These are phyloP conservation scores for Eimeria tenella DNA, from an alignment of 169 alveolate genomes.

Conservation along the genomic window DNA sequence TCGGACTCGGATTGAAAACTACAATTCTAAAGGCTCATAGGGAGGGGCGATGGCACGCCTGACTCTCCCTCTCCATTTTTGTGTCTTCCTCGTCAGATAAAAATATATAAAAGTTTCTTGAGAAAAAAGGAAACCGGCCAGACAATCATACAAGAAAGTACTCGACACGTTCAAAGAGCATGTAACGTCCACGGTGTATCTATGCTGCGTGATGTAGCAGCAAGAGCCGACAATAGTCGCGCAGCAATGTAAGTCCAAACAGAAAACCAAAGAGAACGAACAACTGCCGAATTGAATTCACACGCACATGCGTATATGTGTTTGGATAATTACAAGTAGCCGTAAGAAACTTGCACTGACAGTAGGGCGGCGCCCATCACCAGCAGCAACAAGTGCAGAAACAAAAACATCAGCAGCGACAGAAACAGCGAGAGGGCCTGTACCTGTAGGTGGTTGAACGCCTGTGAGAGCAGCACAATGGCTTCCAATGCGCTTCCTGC, in stretches of 20 bases:
- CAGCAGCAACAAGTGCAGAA: no score
- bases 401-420: no score
- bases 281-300: no score
- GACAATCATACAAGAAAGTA: not conserved
- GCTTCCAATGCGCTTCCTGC: conserved; percentile 92
- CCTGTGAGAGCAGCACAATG: conserved; percentile 87
- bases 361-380: no score
- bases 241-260: no score
- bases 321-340: no score
- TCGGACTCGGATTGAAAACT: conserved; percentile 71
- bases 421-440: no score
- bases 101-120: not conserved
- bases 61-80: conserved; percentile 32
- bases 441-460: conserved; percentile 85
- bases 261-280: no score
- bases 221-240: no score
- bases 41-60: not conserved
- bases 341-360: no score
- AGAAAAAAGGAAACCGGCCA: not conserved
- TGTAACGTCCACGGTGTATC: not conserved
- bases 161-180: not conserved
- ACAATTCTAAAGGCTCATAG: not conserved
- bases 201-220: no score
- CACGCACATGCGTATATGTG: no score
- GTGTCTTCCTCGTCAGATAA: conserved; percentile 66